These are phyloP conservation scores for Actinomucor elegans DNA, from an alignment of 371 early-diverging fungal species.

Conservation along the genomic window DNA sequence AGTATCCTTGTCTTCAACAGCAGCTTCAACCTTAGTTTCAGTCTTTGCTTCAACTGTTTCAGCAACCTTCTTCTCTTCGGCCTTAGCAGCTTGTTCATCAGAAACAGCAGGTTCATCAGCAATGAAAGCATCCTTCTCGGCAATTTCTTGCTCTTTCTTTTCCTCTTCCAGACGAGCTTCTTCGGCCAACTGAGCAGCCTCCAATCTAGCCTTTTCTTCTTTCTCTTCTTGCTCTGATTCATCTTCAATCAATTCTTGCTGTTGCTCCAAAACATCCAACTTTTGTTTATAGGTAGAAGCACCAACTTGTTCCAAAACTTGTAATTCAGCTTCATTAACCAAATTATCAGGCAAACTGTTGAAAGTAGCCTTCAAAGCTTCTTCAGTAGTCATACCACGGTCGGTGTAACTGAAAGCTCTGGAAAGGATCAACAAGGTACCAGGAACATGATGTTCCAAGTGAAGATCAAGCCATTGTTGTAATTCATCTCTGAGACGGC, in stretches of 20 bases:
- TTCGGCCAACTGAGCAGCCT: constrained; percentile 46
- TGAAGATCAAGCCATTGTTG: constrained; percentile 95
- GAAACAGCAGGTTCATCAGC: constrained; percentile 23
- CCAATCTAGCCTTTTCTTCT: constrained; percentile 51
- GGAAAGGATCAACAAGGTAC: constrained; percentile 88
- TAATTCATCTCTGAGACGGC: constrained; percentile 83
- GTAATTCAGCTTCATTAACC: constrained; percentile 82
- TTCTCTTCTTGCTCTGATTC: constrained; percentile 75
- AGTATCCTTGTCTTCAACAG: constrained; percentile 4
- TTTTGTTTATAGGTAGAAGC: constrained; percentile 91
- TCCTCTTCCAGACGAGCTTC: constrained; percentile 32
- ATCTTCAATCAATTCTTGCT: constrained; percentile 93
- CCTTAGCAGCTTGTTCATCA: constrained; percentile 11
- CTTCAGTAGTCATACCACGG: constrained; percentile 61
- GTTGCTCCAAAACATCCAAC: constrained; percentile 90
- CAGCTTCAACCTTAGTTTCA: constrained; percentile 1
- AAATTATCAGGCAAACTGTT: constrained; percentile 90
- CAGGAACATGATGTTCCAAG: constrained; percentile 87
- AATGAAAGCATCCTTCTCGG: constrained; percentile 29
- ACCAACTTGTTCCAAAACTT: constrained; percentile 86
- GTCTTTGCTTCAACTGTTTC: background rate
- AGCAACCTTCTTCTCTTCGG: constrained; percentile 2
- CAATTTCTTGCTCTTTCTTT: constrained; percentile 43
- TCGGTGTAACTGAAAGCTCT: constrained; percentile 87
- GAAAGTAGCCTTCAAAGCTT: constrained; percentile 93